Evolutionary conservation across 2,329 filamentous ascomycete species (phyloP), one percentile per base, ranked within the genome.

Genomic region (Arthrobotrys pseudoclavata): DNA sequence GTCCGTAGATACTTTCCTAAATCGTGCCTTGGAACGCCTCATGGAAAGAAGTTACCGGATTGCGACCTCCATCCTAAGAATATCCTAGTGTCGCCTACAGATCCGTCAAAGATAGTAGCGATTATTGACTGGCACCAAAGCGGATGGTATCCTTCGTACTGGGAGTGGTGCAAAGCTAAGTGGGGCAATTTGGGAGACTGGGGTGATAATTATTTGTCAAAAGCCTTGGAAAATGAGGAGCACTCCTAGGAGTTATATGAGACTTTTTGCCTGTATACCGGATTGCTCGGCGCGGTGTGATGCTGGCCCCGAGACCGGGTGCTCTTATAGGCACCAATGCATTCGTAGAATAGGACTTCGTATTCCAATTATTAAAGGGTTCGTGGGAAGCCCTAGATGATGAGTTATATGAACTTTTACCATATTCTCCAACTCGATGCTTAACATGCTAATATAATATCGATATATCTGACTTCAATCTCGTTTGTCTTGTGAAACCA

Each of bases 111-210:
- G 34, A 47, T 68, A 13, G 48, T 47, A 47, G 64, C 64, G 15
- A 47, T 68, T 3, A 18, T 68, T 18, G 64, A 68, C 24, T 68
- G 50, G 64, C 64, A 68, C n/a, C 64, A 68, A 47, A 68, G 64
- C 26, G 64, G 64, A 12, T 68, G 64, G 64, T 68, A 68, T 60
- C 64, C 64, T 68, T 68, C 64, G 7, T 68, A 68, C 50, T 68
- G 64, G 64, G 64, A 68, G 26, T 31, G 64, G 26, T 68, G 64
- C 47, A 68, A 68, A 24, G 50, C 37, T 20, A 20, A 68, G 37
- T 68, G 64, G 64, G 64, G 64, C 47, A 68, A 68, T 22, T 31
- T 13, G 2, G 47, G 18, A 31, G 31, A 67, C 48, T 67, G 63
- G 63, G 31, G 15, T 42, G 20, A 13, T 29, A 29, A 55, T 6